These are phyloP conservation scores for Aphanocladium album DNA, from an alignment of 2,329 filamentous ascomycete species.

Conservation along the genomic window DNA sequence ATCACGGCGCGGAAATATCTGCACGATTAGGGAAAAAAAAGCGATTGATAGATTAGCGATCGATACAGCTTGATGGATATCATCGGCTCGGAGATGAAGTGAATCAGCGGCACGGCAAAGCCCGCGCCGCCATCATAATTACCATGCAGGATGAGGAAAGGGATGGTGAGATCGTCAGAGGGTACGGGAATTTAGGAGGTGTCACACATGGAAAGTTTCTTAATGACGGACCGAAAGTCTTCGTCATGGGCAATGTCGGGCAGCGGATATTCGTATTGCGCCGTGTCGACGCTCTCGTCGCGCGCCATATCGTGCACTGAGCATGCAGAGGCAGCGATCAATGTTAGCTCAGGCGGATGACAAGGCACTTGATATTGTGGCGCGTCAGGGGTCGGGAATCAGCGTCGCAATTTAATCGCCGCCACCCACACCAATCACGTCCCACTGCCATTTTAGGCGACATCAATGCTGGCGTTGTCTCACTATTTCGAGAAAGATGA, in stretches of 20 bases:
- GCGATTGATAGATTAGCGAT: neutral
- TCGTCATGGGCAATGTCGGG: conserved; percentile 56
- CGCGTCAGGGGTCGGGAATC: neutral
- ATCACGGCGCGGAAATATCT: conserved; percentile 62
- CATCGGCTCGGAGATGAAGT: too few relatives aligned
- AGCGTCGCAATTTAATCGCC: neutral
- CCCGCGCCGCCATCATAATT: too few relatives aligned
- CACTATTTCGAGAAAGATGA: too few relatives aligned
- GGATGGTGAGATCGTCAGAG: neutral
- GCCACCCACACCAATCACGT: too few relatives aligned
- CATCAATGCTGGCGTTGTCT: too few relatives aligned
- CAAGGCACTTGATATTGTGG: neutral
- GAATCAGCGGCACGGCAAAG: too few relatives aligned
- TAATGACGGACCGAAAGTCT: conserved; percentile 58
- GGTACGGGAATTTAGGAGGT: neutral
- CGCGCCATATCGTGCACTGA: conserved; percentile 2
- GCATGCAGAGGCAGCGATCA: neutral
- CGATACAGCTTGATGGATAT: neutral
- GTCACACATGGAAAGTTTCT: conserved; percentile 59
- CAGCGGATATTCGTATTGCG: conserved; percentile 32
- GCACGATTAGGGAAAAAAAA: neutral
- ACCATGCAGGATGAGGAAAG: neutral
- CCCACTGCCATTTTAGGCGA: too few relatives aligned
- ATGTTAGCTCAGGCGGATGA: neutral
- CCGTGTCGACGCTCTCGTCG: conserved; percentile 8